Evolutionary conservation across 2,329 filamentous ascomycete genomes (phyloP).

Genomic region (Penicillium brasilianum): DNA sequence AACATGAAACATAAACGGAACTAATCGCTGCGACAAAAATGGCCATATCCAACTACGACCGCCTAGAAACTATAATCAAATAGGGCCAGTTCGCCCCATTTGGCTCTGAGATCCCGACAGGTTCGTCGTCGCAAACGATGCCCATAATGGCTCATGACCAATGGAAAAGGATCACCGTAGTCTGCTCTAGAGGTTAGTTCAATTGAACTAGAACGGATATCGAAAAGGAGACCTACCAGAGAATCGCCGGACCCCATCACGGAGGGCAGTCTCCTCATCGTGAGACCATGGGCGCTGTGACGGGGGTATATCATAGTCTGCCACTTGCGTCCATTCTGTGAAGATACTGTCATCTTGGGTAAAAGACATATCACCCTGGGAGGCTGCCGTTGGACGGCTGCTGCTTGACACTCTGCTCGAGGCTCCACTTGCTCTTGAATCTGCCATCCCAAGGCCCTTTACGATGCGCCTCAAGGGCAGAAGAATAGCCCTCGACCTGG

Average conservation of each 20-base stretch:
- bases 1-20: background rate
- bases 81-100: background rate
- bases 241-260: constrained; percentile 6
- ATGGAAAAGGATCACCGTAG: constrained; percentile 1
- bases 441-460: background rate
- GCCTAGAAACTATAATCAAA: background rate
- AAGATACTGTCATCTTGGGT: constrained; percentile 1
- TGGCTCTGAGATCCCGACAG: constrained; percentile 4
- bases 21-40: too few species aligned
- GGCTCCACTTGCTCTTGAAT: background rate
- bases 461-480: constrained; percentile 9
- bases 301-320: background rate
- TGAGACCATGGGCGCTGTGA: constrained; percentile 8
- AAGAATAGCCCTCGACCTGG: constrained; percentile 9
- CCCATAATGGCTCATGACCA: constrained; percentile 12
- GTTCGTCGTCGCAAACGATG: constrained; percentile 9
- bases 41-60: background rate
- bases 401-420: background rate
- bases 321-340: background rate
- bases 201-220: background rate
- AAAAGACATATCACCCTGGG: background rate
- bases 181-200: background rate
- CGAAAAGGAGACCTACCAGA: background rate
- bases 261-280: constrained; percentile 6
- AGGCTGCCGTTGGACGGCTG: background rate